Evolutionary conservation across 2,329 filamentous ascomycete genomes (phyloP).

Genomic region (Colletotrichum tanaceti): DNA sequence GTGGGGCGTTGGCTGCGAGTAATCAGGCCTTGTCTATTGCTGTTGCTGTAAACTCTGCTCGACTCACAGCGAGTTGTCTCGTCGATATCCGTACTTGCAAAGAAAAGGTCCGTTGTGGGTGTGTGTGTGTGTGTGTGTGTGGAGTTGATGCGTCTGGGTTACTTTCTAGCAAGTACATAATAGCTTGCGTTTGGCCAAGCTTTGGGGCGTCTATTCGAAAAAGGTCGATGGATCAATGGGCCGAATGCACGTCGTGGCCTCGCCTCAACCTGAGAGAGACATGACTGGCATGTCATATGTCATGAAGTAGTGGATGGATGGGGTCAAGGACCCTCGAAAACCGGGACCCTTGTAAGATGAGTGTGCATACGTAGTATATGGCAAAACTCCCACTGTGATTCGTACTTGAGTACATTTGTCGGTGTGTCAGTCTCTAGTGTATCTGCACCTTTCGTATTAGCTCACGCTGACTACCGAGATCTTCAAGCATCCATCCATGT

Average conservation of each 20-base stretch:
- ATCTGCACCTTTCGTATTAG: no score
- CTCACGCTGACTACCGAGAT: background rate
- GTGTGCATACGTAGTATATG: no score
- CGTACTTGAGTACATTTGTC: no score
- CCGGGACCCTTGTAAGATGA: background rate
- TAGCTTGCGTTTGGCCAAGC: constrained; percentile 6
- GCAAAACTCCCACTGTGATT: constrained; percentile 2
- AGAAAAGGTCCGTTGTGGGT: constrained; percentile 2
- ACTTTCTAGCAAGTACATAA: no score
- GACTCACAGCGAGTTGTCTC: constrained; percentile 1
- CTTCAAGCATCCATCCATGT: constrained; percentile 29
- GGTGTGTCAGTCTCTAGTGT: no score
- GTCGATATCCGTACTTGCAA: constrained; percentile 17
- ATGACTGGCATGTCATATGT: no score
- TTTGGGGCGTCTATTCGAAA: background rate
- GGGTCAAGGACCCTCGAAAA: background rate
- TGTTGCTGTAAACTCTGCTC: background rate
- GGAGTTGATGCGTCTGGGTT: constrained; percentile 14
- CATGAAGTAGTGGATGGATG: background rate
- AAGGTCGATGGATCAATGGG: background rate
- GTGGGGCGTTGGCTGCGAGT: no score
- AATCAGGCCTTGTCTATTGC: no score
- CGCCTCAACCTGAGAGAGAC: constrained; percentile 21
- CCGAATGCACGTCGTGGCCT: constrained; percentile 27
- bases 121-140: constrained; percentile 8